Evolutionary conservation across 2,329 filamentous ascomycete genomes (phyloP).

Genomic region (Paraphaeosphaeria sporulosa): DNA sequence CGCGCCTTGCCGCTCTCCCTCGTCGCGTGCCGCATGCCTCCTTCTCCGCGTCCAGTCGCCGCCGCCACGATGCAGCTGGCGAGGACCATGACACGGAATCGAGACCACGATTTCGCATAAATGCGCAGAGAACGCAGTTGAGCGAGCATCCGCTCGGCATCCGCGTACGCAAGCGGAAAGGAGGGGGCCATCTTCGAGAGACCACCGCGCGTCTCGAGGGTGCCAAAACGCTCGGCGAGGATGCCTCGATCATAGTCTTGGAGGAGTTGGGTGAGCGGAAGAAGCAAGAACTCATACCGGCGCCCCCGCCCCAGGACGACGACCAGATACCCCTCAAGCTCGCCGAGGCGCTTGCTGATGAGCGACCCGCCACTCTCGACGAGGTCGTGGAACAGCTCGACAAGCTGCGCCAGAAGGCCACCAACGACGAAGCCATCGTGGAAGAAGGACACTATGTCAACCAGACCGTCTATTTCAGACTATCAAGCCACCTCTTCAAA

Average conservation of each 20-base stretch:
- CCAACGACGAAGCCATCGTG: slow-evolving; percentile 15
- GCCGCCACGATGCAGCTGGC: slow-evolving; percentile 30
- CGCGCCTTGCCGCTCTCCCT: slow-evolving; percentile 23
- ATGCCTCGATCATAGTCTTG: slow-evolving; percentile 47
- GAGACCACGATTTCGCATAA: slow-evolving; percentile 16
- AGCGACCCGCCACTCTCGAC: slow-evolving; percentile 32
- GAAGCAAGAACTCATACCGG: slow-evolving; percentile 14
- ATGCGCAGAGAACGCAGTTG: slow-evolving; percentile 13
- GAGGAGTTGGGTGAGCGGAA: slow-evolving; percentile 30
- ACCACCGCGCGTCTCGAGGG: slow-evolving; percentile 38
- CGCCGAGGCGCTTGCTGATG: slow-evolving; percentile 35
- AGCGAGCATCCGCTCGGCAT: slow-evolving; percentile 25
- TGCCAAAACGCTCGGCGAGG: slow-evolving; percentile 42
- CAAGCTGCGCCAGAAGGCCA: slow-evolving; percentile 36
- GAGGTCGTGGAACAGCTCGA: slow-evolving; percentile 43
- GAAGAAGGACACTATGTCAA: slow-evolving; percentile 41
- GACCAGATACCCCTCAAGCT: slow-evolving; percentile 32
- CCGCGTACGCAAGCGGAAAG: slow-evolving; percentile 31
- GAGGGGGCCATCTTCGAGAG: slow-evolving; percentile 35
- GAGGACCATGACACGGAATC: slow-evolving; percentile 17
- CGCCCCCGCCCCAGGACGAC: slow-evolving; percentile 12
- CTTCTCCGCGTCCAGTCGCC: slow-evolving; percentile 40
- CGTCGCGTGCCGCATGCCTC: slow-evolving; percentile 26
- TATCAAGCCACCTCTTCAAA: slow-evolving; percentile 30
- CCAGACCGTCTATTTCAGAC: slow-evolving; percentile 34